phyloP scores from a whole-genome alignment of 2,329 filamentous ascomycete genomes.

The Corinectria fuckeliana region DNA sequence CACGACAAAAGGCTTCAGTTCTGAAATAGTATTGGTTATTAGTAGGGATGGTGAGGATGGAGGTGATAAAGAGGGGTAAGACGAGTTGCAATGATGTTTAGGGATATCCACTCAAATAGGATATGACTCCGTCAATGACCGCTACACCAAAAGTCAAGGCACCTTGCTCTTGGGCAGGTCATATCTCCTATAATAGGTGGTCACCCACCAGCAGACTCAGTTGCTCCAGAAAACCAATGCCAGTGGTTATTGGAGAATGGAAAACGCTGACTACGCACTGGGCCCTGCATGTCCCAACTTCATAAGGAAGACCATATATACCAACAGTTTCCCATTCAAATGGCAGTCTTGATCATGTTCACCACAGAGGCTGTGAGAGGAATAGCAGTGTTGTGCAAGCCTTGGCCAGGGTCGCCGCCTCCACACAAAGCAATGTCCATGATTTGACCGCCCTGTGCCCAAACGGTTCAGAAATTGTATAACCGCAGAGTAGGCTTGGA shows the following conservation, averaged over 20 bases:
- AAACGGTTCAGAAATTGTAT: background rate
- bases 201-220: too few species aligned
- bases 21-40: background rate
- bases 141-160: too few species aligned
- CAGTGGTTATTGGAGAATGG: too few species aligned
- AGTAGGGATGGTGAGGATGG: background rate
- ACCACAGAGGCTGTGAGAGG: background rate
- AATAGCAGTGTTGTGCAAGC: background rate
- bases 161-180: too few species aligned
- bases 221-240: too few species aligned
- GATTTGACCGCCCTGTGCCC: background rate
- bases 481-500: too few species aligned
- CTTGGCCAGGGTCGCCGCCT: background rate
- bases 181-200: too few species aligned
- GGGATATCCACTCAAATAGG: too few species aligned
- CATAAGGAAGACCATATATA: conserved; percentile 1
- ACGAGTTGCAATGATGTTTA: too few species aligned
- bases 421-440: conserved; percentile 1
- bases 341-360: conserved; percentile 1
- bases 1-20: too few species aligned
- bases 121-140: too few species aligned
- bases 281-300: background rate
- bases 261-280: background rate
- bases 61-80: too few species aligned
- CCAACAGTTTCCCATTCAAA: conserved; percentile 3